A percentile compares a stretch with the other conserved stretches of the same genome.
phyloP scores from a whole-genome alignment of 176 grass and related monocot species.

The Carex kokanica region DNA sequence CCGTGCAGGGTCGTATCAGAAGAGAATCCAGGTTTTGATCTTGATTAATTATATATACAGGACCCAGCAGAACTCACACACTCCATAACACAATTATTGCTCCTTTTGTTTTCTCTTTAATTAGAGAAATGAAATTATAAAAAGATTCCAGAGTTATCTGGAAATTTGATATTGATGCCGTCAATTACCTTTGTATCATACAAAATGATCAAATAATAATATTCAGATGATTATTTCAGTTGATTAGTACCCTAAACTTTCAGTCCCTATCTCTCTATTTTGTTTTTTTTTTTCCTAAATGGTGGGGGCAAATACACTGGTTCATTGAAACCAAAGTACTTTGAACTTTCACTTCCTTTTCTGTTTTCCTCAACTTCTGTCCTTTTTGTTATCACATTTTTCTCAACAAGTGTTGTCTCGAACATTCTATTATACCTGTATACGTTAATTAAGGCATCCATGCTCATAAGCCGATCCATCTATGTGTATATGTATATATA shows the following conservation, averaged over 20 bases:
- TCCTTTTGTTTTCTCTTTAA: background rate
- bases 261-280: background rate
- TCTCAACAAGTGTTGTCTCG: too few relatives aligned
- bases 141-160: background rate
- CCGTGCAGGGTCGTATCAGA: conserved; percentile 18
- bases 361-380: too few relatives aligned
- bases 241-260: background rate
- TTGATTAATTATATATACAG: conserved; percentile 60
- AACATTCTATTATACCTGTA: too few relatives aligned
- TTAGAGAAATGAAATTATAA: background rate
- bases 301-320: too few relatives aligned
- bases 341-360: too few relatives aligned
- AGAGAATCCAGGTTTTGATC: conserved; percentile 56
- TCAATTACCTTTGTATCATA: conserved; percentile 27
- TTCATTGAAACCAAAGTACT: too few relatives aligned
- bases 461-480: too few relatives aligned
- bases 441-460: too few relatives aligned
- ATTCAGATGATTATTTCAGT: background rate
- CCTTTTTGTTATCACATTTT: too few relatives aligned
- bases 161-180: background rate
- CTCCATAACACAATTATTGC: conserved; percentile 60
- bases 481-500: background rate
- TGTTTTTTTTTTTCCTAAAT: too few relatives aligned
- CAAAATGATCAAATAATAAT: conserved; percentile 17
- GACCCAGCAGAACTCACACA: conserved; percentile 55